Base-by-base conservation (phyloP, 2,329 filamentous ascomycete species). In the Gliomastix tumulicola region DNA sequence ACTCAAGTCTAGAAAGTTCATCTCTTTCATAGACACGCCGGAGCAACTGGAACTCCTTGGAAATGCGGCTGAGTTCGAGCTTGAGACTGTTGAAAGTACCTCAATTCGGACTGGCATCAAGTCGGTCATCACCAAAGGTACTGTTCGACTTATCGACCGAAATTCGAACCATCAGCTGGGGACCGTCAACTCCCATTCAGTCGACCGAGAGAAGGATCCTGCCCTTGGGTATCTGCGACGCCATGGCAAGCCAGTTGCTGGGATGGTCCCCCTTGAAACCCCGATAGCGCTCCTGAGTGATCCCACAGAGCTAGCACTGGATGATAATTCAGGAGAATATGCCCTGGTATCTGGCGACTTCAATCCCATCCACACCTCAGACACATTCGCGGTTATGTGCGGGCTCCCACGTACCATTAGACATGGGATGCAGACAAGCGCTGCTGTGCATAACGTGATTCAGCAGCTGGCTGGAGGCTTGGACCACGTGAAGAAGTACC, bases 311-410 rank as follows among this genome's bases (percentile, higher is more conserved):
- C 47, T 74, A 97, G 36, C 88, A 88, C 55, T 90, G 92, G 6
- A 92, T 94, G 37, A 84, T 89, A n/a, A 95, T 89, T 39, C 98
- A 98, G 65, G 92, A 98, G 71, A 95, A 87, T 98, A 98, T 54
- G 92, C 92, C 43, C 86, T 88, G 47, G 92, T 98, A n/a, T 98
- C 92, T 36, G 92, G 92, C 33, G 92, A 98, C 60, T 98, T 88
- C 76, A 98, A 98, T 65, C 92, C 92, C 18, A 98, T 98, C 44
- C 92, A 98, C 71, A 92, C 98, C 32, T 96, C 92, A 11, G 84
- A 92, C 39, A 88, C 96, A 37, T 98, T 98, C 66, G 86, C 92
- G 21, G 88, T 79, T 64, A 98, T 97, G 53, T 92, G 92, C 57
- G 92, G 89, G 59, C 74, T 98, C 13, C 89, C 89, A 2, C 92